Conservation (phyloP, 176 grass and related monocot species). For the Carex parvula region DNA sequence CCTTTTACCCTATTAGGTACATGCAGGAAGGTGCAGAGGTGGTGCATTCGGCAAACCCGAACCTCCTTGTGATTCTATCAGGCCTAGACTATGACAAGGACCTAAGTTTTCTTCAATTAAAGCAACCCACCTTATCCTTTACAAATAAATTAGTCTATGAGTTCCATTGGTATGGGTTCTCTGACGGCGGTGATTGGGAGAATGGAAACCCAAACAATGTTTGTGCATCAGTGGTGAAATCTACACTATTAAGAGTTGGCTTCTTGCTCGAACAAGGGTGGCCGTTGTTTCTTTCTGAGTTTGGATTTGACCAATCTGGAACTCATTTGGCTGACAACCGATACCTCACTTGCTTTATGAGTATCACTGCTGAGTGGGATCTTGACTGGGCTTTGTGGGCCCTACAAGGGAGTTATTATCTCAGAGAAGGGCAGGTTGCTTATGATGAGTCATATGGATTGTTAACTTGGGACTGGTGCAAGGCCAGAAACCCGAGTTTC, state of each 20-base stretch:
- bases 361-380: slow-evolving; percentile 80
- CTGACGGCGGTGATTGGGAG: slow-evolving; percentile 75
- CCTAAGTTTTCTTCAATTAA: slow-evolving; percentile 54
- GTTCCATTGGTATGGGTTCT: slow-evolving; percentile 93
- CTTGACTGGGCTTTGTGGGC: slow-evolving; percentile 95
- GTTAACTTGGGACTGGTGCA: slow-evolving; percentile 70
- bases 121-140: slow-evolving; percentile 54
- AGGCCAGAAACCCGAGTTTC: slow-evolving; percentile 72
- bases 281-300: slow-evolving; percentile 89
- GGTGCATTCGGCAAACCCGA: slow-evolving; percentile 68
- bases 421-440: slow-evolving; percentile 60
- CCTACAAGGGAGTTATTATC: slow-evolving; percentile 87
- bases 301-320: slow-evolving; percentile 88
- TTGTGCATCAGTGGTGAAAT: slow-evolving; percentile 49
- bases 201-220: slow-evolving; percentile 59
- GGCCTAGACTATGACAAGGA: slow-evolving; percentile 80
- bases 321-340: slow-evolving; percentile 61
- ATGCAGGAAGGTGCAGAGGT: slow-evolving; percentile 86
- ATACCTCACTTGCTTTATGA: slow-evolving; percentile 77
- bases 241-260: slow-evolving; percentile 48
- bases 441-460: slow-evolving; percentile 90
- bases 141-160: slow-evolving; percentile 79
- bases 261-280: slow-evolving; percentile 72
- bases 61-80: slow-evolving; percentile 71
- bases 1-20: slow-evolving; percentile 53